phyloP scores from a whole-genome alignment of 2,329 filamentous ascomycete species.

The Sclerotinia minor region DNA sequence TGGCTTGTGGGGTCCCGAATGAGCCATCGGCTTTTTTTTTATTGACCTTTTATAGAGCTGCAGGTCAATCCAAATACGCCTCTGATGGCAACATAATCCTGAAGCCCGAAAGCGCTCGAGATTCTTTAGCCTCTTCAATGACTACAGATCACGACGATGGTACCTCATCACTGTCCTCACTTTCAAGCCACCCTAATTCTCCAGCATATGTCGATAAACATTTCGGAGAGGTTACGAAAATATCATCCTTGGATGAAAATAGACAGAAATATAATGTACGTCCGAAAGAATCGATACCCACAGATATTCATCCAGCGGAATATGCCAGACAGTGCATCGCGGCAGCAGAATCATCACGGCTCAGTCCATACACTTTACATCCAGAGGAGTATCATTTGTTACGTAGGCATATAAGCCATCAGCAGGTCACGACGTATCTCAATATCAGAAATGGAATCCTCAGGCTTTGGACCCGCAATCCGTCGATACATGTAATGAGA shows the following conservation, averaged over 20 bases:
- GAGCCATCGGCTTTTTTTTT: slow-evolving; percentile 7
- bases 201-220: slow-evolving; percentile 52
- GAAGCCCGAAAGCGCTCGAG: slow-evolving; percentile 42
- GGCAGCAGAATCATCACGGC: slow-evolving; percentile 82
- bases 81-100: slow-evolving; percentile 38
- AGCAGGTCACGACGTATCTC: slow-evolving; percentile 91
- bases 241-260: slow-evolving; percentile 35
- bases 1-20: not conserved
- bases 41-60: slow-evolving; percentile 38
- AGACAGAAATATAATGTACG: slow-evolving; percentile 57
- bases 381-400: slow-evolving; percentile 79
- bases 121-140: slow-evolving; percentile 55
- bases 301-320: slow-evolving; percentile 67
- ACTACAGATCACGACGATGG: slow-evolving; percentile 52
- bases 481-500: slow-evolving; percentile 75
- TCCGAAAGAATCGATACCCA: slow-evolving; percentile 81
- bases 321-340: slow-evolving; percentile 91
- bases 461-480: slow-evolving; percentile 84
- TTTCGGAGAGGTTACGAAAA: slow-evolving; percentile 40
- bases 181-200: slow-evolving; percentile 65
- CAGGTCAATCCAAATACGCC: slow-evolving; percentile 30
- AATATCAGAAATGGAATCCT: slow-evolving; percentile 96
- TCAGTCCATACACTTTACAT: slow-evolving; percentile 88
- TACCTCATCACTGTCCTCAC: slow-evolving; percentile 53
- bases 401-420: slow-evolving; percentile 76